Percentiles rank a stretch among this genome's conserved stretches.
phyloP scores from a whole-genome alignment of 2,329 filamentous ascomycete genomes.

The Beauveria caledonica region DNA sequence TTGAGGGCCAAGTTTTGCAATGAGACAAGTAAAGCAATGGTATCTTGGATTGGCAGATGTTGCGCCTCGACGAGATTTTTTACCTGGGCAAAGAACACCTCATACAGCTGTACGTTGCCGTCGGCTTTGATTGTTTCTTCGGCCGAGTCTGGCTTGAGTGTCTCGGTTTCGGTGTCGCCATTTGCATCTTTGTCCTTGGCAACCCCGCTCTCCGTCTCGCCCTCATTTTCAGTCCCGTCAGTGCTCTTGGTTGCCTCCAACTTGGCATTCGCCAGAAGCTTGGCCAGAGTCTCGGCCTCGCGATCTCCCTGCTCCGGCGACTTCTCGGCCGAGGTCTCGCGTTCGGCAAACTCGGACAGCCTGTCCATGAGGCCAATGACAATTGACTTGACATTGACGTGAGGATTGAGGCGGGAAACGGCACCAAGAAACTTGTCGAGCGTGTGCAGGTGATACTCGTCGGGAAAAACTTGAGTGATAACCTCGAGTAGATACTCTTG shows the following conservation, averaged over 20 bases:
- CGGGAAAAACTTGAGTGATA: constrained; percentile 96
- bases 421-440: constrained; percentile 91
- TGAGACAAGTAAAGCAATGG: constrained; percentile 88
- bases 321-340: constrained; percentile 67
- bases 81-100: constrained; percentile 95
- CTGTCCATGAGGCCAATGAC: constrained; percentile 98
- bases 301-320: constrained; percentile 64
- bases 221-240: constrained; percentile 28
- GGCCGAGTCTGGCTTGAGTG: constrained; percentile 31
- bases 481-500: constrained; percentile 98
- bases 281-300: constrained; percentile 76
- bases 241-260: constrained; percentile 34
- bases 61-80: constrained; percentile 88
- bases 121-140: constrained; percentile 24
- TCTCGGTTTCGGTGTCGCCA: constrained; percentile 21
- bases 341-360: constrained; percentile 85
- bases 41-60: constrained; percentile 86
- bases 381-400: constrained; percentile 96
- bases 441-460: constrained; percentile 96
- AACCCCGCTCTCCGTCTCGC: constrained; percentile 20
- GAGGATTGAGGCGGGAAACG: constrained; percentile 84
- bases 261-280: constrained; percentile 69
- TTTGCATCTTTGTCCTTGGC: constrained; percentile 17
- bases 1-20: constrained; percentile 88
- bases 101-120: constrained; percentile 79